Evolutionary conservation across 164 flowering plant species (phyloP).

Genomic region (Liriodendron chinense): DNA sequence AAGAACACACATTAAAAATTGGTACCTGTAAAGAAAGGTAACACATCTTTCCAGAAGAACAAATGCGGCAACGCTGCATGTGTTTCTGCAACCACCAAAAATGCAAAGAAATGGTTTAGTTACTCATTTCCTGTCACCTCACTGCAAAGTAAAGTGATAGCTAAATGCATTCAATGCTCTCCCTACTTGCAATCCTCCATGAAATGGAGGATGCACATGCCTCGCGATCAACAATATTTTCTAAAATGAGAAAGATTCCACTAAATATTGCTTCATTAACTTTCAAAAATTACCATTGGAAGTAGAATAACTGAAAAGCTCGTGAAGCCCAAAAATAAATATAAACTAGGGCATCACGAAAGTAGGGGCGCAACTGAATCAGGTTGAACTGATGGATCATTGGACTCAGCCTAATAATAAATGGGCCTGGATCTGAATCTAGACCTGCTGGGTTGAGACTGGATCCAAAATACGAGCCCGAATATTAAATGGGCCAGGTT

Average conservation of each 20-base stretch:
- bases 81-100: constrained; percentile 60
- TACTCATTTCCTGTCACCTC: not conserved
- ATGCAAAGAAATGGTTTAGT: constrained; percentile 11
- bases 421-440: too few relatives aligned
- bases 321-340: too few relatives aligned
- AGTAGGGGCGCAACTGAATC: too few relatives aligned
- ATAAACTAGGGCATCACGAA: too few relatives aligned
- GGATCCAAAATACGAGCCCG: too few relatives aligned
- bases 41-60: constrained; percentile 73
- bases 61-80: constrained; percentile 51
- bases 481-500: too few relatives aligned
- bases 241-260: not conserved
- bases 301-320: too few relatives aligned
- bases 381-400: too few relatives aligned
- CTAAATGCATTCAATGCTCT: too few relatives aligned
- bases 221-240: not conserved
- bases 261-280: not conserved
- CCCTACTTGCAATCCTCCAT: not conserved
- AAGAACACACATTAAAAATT: constrained; percentile 2
- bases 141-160: not conserved
- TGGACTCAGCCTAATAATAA: too few relatives aligned
- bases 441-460: too few relatives aligned
- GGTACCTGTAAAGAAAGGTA: constrained; percentile 64
- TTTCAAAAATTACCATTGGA: not conserved
- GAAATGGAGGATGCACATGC: not conserved